Percentiles rank a stretch among this genome's conserved stretches.
These are phyloP conservation scores for Scheffersomyces quercinus DNA, from an alignment of 1,139 yeast species.

Conservation along the genomic window DNA sequence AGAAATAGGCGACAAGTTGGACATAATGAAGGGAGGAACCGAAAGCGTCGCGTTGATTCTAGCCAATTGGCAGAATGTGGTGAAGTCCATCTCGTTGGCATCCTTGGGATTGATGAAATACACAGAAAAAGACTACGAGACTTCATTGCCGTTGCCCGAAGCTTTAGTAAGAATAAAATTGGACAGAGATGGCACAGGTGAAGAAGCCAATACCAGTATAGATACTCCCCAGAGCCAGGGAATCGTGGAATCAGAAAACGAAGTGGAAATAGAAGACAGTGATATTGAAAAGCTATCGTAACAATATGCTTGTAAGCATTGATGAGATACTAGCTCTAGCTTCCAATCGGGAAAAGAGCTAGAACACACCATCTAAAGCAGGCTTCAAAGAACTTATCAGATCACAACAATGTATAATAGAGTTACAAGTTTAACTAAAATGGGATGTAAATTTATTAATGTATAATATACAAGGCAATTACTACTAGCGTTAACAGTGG, in stretches of 20 bases:
- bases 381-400: too few relatives aligned
- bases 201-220: constrained; percentile 11
- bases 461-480: too few relatives aligned
- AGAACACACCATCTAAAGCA: too few relatives aligned
- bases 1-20: constrained; percentile 48
- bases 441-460: too few relatives aligned
- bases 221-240: neutral
- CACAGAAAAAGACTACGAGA: constrained; percentile 47
- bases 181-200: constrained; percentile 31
- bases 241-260: neutral
- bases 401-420: too few relatives aligned
- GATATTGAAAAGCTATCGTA: too few relatives aligned
- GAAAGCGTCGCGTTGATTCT: constrained; percentile 55
- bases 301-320: too few relatives aligned
- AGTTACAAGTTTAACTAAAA: too few relatives aligned
- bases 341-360: too few relatives aligned
- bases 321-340: too few relatives aligned
- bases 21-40: constrained; percentile 57
- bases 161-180: constrained; percentile 67
- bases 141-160: constrained; percentile 41
- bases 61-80: constrained; percentile 71
- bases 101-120: constrained; percentile 57
- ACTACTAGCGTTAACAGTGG: too few relatives aligned
- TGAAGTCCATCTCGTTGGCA: constrained; percentile 66
- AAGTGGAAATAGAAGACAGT: neutral